Evolutionary conservation across 2,329 filamentous ascomycete species (phyloP).

Genomic region (Scytalidium lignicola): DNA sequence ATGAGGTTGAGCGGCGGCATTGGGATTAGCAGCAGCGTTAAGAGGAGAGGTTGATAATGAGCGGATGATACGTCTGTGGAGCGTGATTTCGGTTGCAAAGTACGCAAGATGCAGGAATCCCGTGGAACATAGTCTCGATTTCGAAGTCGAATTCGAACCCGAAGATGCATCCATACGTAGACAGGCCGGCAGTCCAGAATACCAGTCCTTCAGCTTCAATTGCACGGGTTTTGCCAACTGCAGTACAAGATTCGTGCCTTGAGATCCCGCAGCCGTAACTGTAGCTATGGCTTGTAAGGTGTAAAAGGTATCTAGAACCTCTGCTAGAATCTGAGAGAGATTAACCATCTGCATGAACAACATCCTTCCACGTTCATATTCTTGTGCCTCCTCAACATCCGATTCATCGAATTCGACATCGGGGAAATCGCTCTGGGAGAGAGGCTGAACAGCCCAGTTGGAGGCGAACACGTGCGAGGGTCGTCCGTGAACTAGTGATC

Average conservation of each 20-base stretch:
- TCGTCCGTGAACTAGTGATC: constrained; percentile 75
- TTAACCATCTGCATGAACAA: constrained; percentile 73
- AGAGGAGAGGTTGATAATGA: constrained; percentile 53
- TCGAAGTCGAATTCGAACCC: constrained; percentile 33
- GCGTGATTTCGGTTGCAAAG: constrained; percentile 89
- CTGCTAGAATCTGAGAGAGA: constrained; percentile 69
- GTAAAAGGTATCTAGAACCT: constrained; percentile 80
- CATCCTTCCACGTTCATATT: constrained; percentile 62
- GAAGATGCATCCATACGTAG: constrained; percentile 61
- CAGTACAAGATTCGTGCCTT: constrained; percentile 68
- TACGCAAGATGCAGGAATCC: constrained; percentile 87
- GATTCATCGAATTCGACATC: constrained; percentile 64
- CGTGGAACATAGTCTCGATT: constrained; percentile 49
- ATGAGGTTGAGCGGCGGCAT: constrained; percentile 29
- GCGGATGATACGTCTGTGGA: constrained; percentile 85
- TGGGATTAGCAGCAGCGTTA: constrained; percentile 19
- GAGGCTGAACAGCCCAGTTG: constrained; percentile 71
- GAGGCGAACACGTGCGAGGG: constrained; percentile 67
- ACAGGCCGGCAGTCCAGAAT: constrained; percentile 55
- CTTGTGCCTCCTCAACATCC: constrained; percentile 52
- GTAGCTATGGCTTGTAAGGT: constrained; percentile 70
- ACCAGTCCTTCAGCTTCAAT: constrained; percentile 79
- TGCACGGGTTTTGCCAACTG: constrained; percentile 77
- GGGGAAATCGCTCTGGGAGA: constrained; percentile 65
- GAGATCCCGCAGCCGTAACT: constrained; percentile 59